Conservation (phyloP, 345 rosid species). For the Clarkia xantiana region DNA sequence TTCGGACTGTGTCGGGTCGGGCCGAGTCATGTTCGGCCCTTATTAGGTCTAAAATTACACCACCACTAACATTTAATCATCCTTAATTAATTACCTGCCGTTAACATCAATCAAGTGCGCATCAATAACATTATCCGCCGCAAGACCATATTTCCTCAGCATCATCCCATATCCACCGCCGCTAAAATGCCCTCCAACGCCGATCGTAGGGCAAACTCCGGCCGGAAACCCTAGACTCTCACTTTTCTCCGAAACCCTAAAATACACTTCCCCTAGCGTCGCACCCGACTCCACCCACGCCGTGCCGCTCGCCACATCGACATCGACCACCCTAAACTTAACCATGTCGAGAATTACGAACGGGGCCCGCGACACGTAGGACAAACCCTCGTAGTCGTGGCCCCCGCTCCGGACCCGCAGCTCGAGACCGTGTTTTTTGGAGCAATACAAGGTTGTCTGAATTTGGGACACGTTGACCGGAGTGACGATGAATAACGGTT, state of each 20-base stretch:
- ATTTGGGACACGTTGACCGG: conserved; percentile 16
- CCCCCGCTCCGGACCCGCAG: conserved; percentile 22
- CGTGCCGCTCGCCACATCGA: conserved; percentile 7
- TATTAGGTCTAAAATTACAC: too few relatives aligned
- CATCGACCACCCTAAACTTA: conserved; percentile 9
- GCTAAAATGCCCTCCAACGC: conserved; percentile 29
- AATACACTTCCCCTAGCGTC: conserved; percentile 23
- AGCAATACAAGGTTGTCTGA: conserved; percentile 16
- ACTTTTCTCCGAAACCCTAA: conserved; percentile 13
- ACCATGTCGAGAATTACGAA: conserved; percentile 22
- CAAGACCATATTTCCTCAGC: conserved; percentile 20
- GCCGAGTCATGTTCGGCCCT: too few relatives aligned
- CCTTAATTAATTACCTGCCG: conserved; percentile 12
- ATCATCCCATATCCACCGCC: conserved; percentile 30
- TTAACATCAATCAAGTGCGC: conserved; percentile 18
- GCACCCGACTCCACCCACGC: conserved; percentile 30
- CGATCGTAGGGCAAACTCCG: conserved; percentile 23
- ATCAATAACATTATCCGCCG: conserved; percentile 20
- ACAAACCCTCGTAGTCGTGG: conserved; percentile 27
- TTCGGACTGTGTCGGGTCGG: too few relatives aligned
- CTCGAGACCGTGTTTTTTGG: conserved; percentile 6
- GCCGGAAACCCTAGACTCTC: conserved; percentile 22
- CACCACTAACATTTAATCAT: too few relatives aligned
- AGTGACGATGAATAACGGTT: conserved; percentile 15
- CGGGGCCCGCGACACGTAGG: conserved; percentile 12